phyloP scores from a whole-genome alignment of 2,329 filamentous ascomycete genomes.

The Tolypocladium pustulatum region DNA sequence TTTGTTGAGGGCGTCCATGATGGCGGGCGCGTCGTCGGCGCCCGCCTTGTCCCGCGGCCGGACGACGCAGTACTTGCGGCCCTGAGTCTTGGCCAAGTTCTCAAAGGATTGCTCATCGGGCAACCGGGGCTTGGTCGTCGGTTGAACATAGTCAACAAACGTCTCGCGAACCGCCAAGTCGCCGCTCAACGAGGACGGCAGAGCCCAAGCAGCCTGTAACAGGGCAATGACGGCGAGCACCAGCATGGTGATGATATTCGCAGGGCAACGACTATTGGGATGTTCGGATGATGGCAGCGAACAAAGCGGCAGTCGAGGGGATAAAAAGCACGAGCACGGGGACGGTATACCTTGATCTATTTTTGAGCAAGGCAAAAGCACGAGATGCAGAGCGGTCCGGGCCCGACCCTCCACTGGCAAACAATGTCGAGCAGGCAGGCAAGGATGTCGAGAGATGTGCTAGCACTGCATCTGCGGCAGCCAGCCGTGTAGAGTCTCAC shows the following conservation, averaged over 20 bases:
- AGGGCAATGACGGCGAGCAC: not conserved
- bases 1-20: slow-evolving; percentile 20
- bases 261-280: not conserved
- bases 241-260: not conserved
- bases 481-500: not conserved
- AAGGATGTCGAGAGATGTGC: not conserved
- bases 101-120: not conserved
- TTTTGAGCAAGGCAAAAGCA: not conserved
- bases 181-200: not conserved
- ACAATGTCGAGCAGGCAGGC: not conserved
- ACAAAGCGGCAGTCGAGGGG: not conserved
- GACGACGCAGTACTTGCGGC: slow-evolving; percentile 18
- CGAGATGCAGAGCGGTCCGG: not conserved
- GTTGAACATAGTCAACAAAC: not conserved
- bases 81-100: slow-evolving; percentile 6
- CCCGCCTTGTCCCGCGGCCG: slow-evolving; percentile 11
- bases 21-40: slow-evolving; percentile 19
- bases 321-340: not conserved
- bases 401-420: not conserved
- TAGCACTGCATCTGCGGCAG: not conserved
- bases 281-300: not conserved
- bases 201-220: not conserved
- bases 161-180: not conserved
- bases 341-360: not conserved
- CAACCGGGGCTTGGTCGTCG: not conserved